Evolutionary conservation across 2,329 filamentous ascomycete species (phyloP).

Genomic region (Exophiala dermatitidis): DNA sequence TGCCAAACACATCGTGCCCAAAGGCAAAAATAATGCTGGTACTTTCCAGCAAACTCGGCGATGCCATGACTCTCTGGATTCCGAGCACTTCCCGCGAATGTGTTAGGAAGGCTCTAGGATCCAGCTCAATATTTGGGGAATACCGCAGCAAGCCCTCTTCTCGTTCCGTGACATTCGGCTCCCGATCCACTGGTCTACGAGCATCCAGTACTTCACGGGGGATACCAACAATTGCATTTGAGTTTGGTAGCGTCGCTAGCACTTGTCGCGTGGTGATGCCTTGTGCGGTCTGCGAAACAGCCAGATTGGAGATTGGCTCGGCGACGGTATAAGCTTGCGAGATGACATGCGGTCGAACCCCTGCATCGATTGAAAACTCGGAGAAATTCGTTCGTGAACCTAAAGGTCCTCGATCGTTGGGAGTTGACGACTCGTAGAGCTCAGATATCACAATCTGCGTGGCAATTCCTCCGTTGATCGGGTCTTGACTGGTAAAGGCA

Average conservation of each 20-base stretch:
- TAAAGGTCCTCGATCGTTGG: conserved; percentile 79
- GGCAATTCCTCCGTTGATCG: conserved; percentile 57
- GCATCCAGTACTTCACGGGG: conserved; percentile 75
- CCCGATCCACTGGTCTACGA: conserved; percentile 74
- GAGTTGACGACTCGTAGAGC: conserved; percentile 75
- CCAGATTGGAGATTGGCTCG: conserved; percentile 68
- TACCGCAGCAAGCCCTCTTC: conserved; percentile 81
- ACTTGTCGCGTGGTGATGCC: conserved; percentile 81
- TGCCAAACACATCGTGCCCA: conserved; percentile 78
- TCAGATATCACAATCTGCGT: conserved; percentile 82
- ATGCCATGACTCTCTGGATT: conserved; percentile 63
- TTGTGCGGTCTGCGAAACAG: conserved; percentile 82
- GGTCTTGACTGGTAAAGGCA: conserved; percentile 53
- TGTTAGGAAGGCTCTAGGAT: conserved; percentile 70
- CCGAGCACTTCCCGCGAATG: conserved; percentile 78
- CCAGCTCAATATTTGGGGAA: conserved; percentile 68
- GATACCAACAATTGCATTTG: conserved; percentile 69
- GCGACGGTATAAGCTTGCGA: conserved; percentile 76
- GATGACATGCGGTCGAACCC: conserved; percentile 63
- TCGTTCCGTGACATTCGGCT: conserved; percentile 68
- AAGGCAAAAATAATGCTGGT: conserved; percentile 85
- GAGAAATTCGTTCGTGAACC: conserved; percentile 63
- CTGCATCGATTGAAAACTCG: conserved; percentile 59
- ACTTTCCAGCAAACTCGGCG: conserved; percentile 78
- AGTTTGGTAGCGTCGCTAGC: conserved; percentile 66